Evolutionary conservation across 2,329 filamentous ascomycete genomes (phyloP).

Genomic region (Chaetomium sp.): DNA sequence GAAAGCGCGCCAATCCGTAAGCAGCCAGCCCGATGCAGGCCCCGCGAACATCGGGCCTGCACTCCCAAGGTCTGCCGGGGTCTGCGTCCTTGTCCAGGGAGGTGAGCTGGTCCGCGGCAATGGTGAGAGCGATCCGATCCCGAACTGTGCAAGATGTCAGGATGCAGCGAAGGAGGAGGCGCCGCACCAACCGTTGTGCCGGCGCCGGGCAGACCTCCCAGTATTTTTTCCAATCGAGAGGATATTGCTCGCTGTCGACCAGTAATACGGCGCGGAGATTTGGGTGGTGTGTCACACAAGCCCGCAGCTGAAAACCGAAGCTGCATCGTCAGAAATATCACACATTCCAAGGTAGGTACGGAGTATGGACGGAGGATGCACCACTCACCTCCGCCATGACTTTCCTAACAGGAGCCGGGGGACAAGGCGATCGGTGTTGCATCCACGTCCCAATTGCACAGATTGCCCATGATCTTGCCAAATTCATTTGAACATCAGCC

Average conservation of each 20-base stretch:
- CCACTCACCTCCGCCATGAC: not conserved
- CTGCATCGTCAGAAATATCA: not conserved
- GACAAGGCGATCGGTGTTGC: not conserved
- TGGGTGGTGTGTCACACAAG: not conserved
- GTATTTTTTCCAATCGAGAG: not conserved
- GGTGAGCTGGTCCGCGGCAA: conserved; percentile 23
- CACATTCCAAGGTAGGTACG: not conserved
- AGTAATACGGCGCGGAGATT: not conserved
- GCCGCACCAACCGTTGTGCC: conserved; percentile 24
- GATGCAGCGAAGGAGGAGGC: conserved; percentile 24
- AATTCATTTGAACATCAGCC: not conserved
- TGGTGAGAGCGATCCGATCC: conserved; percentile 27
- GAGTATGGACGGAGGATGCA: too few relatives aligned
- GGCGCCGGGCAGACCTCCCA: conserved; percentile 12
- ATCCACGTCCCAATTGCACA: not conserved
- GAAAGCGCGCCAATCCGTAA: conserved; percentile 15
- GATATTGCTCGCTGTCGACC: not conserved
- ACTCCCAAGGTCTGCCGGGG: conserved; percentile 26
- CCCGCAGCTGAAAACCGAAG: not conserved
- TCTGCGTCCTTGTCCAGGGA: conserved; percentile 23
- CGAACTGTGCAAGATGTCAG: conserved; percentile 21
- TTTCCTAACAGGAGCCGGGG: not conserved
- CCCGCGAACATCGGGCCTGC: conserved; percentile 30
- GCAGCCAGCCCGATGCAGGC: conserved; percentile 17
- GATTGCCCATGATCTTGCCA: not conserved